phyloP scores from a whole-genome alignment of 1,284 basidiomycete species.

The Cryptococcus hybrid region DNA sequence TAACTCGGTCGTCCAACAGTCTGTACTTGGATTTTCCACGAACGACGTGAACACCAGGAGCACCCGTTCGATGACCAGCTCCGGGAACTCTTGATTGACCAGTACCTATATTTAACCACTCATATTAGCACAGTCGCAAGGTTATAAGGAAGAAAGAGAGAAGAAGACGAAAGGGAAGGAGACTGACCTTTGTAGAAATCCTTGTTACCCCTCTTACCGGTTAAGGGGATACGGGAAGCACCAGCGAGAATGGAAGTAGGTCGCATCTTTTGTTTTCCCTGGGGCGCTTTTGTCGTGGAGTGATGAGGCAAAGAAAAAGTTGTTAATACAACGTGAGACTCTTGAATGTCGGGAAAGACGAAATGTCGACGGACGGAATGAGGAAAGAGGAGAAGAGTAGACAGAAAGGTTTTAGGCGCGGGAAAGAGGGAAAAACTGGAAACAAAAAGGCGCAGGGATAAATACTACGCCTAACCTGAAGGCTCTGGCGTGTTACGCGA shows the following conservation, averaged over 20 bases:
- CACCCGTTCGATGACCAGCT: slow-evolving; percentile 79
- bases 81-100: slow-evolving; percentile 71
- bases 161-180: not conserved
- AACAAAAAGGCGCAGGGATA: no score
- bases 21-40: slow-evolving; percentile 72
- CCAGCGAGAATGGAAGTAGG: slow-evolving; percentile 40
- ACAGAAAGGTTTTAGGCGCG: no score
- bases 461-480: no score
- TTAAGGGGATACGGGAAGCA: slow-evolving; percentile 74
- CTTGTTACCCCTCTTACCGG: slow-evolving; percentile 82
- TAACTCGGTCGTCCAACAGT: slow-evolving; percentile 73
- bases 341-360: no score
- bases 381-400: no score
- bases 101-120: slow-evolving; percentile 58
- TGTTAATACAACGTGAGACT: not conserved
- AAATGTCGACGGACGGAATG: no score
- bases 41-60: slow-evolving; percentile 76
- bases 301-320: not conserved
- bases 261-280: slow-evolving; percentile 25
- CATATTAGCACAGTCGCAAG: not conserved
- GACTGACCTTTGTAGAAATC: slow-evolving; percentile 85
- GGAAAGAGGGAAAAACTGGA: no score
- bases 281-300: not conserved
- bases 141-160: not conserved
- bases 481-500: no score